phyloP scores from a whole-genome alignment of 1,139 yeast species.

The Protomyces pachydermus region DNA sequence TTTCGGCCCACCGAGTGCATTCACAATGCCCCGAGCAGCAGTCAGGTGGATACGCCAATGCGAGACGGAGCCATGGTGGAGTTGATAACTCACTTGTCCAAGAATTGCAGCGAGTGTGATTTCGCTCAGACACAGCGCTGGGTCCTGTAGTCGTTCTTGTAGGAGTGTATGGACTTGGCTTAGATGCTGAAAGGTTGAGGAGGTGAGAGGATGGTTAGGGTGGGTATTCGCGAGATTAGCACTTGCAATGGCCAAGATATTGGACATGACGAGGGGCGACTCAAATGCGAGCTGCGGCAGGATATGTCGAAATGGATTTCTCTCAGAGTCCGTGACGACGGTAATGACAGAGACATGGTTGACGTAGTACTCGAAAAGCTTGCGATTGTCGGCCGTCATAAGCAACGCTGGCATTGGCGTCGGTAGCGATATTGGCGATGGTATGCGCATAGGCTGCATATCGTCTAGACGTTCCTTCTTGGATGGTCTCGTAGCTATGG shows the following conservation, averaged over 20 bases:
- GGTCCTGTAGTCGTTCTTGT: slow-evolving; percentile 6
- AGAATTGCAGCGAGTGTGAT: slow-evolving; percentile 20
- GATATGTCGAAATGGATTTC: slow-evolving; percentile 13
- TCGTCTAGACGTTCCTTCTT: not conserved
- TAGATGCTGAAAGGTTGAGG: slow-evolving; percentile 6
- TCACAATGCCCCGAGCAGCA: slow-evolving; percentile 18
- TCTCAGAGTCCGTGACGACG: slow-evolving; percentile 9
- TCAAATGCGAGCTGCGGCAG: slow-evolving; percentile 11
- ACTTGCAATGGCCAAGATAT: slow-evolving; percentile 15
- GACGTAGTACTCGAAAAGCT: slow-evolving; percentile 19
- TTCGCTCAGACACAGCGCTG: slow-evolving; percentile 6
- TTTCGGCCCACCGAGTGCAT: slow-evolving; percentile 19
- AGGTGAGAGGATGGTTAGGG: slow-evolving; percentile 3
- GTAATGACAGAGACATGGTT: slow-evolving; percentile 21
- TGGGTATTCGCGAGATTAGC: slow-evolving; percentile 10
- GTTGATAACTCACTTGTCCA: slow-evolving; percentile 19
- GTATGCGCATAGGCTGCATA: not conserved
- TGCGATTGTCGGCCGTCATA: slow-evolving; percentile 6
- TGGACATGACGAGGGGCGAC: slow-evolving; percentile 23
- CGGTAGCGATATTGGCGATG: not conserved
- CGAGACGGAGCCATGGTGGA: slow-evolving; percentile 16
- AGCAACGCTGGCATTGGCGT: slow-evolving; percentile 10
- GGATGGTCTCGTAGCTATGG: not conserved
- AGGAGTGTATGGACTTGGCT: slow-evolving; percentile 12
- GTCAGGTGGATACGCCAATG: slow-evolving; percentile 20